These are phyloP conservation scores for Chaetomium globosum DNA, from an alignment of 2,329 filamentous ascomycete genomes.

Conservation along the genomic window DNA sequence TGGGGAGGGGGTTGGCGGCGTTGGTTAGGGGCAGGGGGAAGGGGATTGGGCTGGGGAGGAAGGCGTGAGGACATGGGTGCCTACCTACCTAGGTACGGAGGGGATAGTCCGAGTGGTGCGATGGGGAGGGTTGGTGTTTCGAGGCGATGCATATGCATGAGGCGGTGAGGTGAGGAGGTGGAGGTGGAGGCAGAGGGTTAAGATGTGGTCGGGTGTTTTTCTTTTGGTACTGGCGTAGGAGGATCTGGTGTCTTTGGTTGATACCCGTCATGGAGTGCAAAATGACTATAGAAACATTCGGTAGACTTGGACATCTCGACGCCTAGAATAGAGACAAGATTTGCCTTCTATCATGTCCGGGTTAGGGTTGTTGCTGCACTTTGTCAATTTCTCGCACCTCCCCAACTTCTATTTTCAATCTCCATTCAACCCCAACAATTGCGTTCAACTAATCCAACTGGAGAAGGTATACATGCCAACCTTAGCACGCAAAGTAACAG, in stretches of 20 bases:
- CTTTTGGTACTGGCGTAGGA: neutral
- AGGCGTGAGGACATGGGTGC: neutral
- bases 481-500: no score
- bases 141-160: no score
- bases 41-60: conserved; percentile 67
- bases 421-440: neutral
- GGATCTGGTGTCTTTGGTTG: neutral
- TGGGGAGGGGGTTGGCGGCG: conserved; percentile 73
- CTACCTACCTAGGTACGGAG: neutral
- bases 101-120: neutral
- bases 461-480: no score
- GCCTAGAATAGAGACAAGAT: neutral
- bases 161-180: neutral
- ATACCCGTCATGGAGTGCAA: neutral
- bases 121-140: neutral
- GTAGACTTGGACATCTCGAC: neutral
- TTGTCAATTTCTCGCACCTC: neutral
- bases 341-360: neutral
- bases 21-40: conserved; percentile 67
- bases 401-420: neutral
- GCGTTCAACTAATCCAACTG: no score
- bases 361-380: neutral
- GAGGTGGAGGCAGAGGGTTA: neutral
- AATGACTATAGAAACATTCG: neutral
- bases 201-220: neutral